Percentiles rank a stretch among this genome's conserved stretches.
Conservation (phyloP, 2,329 filamentous ascomycete genomes). For the Aureobasidium sp. region DNA sequence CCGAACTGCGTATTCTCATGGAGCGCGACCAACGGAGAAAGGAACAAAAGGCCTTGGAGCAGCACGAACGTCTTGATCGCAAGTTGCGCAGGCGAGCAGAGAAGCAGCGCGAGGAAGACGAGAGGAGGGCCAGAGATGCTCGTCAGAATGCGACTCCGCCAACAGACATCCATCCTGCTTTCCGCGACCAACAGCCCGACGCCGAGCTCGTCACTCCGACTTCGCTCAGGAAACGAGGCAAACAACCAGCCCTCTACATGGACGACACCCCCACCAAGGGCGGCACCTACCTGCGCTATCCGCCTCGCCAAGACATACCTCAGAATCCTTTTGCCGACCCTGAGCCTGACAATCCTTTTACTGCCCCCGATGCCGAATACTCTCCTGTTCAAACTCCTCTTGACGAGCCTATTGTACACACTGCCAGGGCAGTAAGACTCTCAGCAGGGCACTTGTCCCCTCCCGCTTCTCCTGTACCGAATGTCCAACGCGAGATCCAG, state of each 20-base stretch:
- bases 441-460: slow-evolving; percentile 34
- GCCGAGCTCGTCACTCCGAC: slow-evolving; percentile 2
- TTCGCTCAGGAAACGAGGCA: slow-evolving; percentile 11
- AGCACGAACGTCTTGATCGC: slow-evolving; percentile 60
- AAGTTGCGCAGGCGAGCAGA: slow-evolving; percentile 61
- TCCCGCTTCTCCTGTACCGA: slow-evolving; percentile 37
- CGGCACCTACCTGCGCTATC: slow-evolving; percentile 23
- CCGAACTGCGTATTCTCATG: slow-evolving; percentile 78
- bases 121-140: slow-evolving; percentile 46
- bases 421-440: slow-evolving; percentile 43
- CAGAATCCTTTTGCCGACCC: slow-evolving; percentile 27
- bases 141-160: slow-evolving; percentile 19
- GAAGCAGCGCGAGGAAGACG: slow-evolving; percentile 49
- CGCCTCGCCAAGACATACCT: slow-evolving; percentile 18
- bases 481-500: slow-evolving; percentile 31
- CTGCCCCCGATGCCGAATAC: slow-evolving; percentile 18
- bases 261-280: slow-evolving; percentile 21
- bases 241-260: not conserved
- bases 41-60: slow-evolving; percentile 63
- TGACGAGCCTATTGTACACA: slow-evolving; percentile 43
- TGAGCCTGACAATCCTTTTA: slow-evolving; percentile 17
- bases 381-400: slow-evolving; percentile 36
- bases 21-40: slow-evolving; percentile 77
- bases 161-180: slow-evolving; percentile 30
- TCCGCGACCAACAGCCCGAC: slow-evolving; percentile 22